A percentile compares a stretch with the other conserved stretches of the same genome.
Evolutionary conservation across 768 basidiomycete genomes (phyloP).

Genomic region (Neoboletus brunneissimus): DNA sequence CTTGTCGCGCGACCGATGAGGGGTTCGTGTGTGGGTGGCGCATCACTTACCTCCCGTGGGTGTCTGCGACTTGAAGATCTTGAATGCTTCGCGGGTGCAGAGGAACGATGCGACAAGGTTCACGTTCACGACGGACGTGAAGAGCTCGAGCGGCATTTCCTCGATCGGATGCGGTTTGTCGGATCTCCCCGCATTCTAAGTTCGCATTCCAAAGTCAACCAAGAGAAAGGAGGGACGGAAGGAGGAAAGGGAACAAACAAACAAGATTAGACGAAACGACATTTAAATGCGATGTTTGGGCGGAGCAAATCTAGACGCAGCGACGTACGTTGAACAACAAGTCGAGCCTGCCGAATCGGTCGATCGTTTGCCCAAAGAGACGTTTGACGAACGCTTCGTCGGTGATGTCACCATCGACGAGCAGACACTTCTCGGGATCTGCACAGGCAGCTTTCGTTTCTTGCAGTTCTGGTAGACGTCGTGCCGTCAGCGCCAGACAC

Average conservation of each 20-base stretch:
- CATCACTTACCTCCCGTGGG: slow-evolving; percentile 63
- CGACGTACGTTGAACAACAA: slow-evolving; percentile 69
- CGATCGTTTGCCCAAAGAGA: slow-evolving; percentile 54
- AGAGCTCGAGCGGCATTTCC: slow-evolving; percentile 55
- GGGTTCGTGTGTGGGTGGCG: background rate
- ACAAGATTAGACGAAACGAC: background rate
- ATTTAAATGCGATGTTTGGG: background rate
- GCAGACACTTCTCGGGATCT: slow-evolving; percentile 33
- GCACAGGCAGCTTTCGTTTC: slow-evolving; percentile 52
- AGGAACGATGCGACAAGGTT: slow-evolving; percentile 75
- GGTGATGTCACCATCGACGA: slow-evolving; percentile 63
- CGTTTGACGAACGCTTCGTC: slow-evolving; percentile 58
- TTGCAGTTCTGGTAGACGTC: slow-evolving; percentile 54
- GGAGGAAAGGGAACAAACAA: too few species aligned
- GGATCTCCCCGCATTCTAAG: slow-evolving; percentile 72
- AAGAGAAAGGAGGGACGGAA: background rate
- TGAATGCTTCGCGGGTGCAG: slow-evolving; percentile 74
- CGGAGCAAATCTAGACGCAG: background rate
- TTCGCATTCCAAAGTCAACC: background rate
- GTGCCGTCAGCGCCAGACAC: slow-evolving; percentile 63
- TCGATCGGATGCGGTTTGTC: slow-evolving; percentile 53
- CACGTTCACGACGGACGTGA: slow-evolving; percentile 63
- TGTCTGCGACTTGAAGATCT: slow-evolving; percentile 65
- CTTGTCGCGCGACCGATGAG: background rate
- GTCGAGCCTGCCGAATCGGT: slow-evolving; percentile 67